These are phyloP conservation scores for Aspergillus nomiae DNA, from an alignment of 2,329 filamentous ascomycete genomes.

Conservation along the genomic window DNA sequence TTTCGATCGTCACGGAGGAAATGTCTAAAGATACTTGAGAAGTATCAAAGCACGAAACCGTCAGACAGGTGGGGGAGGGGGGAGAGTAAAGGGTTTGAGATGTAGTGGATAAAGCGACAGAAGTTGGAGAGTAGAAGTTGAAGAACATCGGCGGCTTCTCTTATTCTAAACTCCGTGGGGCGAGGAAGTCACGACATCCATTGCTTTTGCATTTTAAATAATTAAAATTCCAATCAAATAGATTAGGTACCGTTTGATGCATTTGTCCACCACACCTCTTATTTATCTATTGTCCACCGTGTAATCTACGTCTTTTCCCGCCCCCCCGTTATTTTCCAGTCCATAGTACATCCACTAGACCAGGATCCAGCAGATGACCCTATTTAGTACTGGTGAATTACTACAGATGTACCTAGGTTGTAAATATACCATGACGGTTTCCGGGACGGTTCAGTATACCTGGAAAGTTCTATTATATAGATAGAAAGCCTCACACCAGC, in stretches of 20 bases:
- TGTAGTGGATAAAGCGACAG: not conserved
- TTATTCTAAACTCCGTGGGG: constrained; percentile 12
- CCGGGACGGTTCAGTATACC: not conserved
- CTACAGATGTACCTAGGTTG: too few species aligned
- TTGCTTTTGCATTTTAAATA: not conserved
- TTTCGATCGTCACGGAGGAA: not conserved
- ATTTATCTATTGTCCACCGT: not conserved
- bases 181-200: constrained; percentile 7
- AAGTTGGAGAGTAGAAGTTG: constrained; percentile 2
- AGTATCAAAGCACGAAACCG: not conserved
- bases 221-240: not conserved
- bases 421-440: too few species aligned
- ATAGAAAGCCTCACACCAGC: not conserved
- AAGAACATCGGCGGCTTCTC: constrained; percentile 11
- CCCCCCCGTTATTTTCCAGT: not conserved
- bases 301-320: not conserved
- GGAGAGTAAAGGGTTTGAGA: not conserved
- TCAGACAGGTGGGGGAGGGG: not conserved
- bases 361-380: not conserved
- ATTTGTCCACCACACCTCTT: not conserved
- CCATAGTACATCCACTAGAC: not conserved
- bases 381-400: not conserved
- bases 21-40: not conserved
- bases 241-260: not conserved
- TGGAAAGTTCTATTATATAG: not conserved